Percentiles rank a stretch among this genome's conserved stretches.
These are phyloP conservation scores for Penicillium sp. DNA, from an alignment of 2,329 filamentous ascomycete genomes.

Conservation along the genomic window DNA sequence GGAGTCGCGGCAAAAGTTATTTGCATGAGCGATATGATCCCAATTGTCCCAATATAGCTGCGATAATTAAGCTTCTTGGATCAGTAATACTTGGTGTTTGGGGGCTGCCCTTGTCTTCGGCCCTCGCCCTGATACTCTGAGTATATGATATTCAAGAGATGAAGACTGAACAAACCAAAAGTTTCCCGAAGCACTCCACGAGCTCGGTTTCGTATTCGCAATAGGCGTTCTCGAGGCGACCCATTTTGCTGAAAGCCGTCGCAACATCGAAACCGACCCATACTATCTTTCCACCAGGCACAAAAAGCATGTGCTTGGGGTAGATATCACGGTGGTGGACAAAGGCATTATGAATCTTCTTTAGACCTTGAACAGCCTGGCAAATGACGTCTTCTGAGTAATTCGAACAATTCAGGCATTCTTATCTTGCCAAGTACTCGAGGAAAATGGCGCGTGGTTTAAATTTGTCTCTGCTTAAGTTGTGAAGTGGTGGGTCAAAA, in stretches of 20 bases:
- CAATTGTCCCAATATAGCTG: too few relatives aligned
- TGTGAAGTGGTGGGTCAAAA: slow-evolving; percentile 20
- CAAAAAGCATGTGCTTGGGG: slow-evolving; percentile 31
- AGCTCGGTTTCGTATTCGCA: slow-evolving; percentile 14
- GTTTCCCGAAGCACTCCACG: slow-evolving; percentile 13
- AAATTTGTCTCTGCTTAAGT: slow-evolving; percentile 25
- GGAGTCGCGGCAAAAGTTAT: too few relatives aligned
- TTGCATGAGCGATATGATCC: too few relatives aligned
- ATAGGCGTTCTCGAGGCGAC: slow-evolving; percentile 5
- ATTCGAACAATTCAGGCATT: slow-evolving; percentile 26
- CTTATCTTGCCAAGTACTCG: slow-evolving; percentile 30
- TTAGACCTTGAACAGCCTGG: slow-evolving; percentile 23
- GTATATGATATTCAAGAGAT: slow-evolving; percentile 7
- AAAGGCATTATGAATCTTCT: slow-evolving; percentile 26
- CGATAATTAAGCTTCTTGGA: too few relatives aligned
- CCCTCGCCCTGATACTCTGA: slow-evolving; percentile 12
- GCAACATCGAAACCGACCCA: slow-evolving; percentile 33
- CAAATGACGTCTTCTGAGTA: slow-evolving; percentile 20
- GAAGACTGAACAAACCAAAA: slow-evolving; percentile 11
- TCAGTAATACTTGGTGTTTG: slow-evolving; percentile 17
- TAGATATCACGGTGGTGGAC: slow-evolving; percentile 29
- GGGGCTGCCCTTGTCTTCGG: not conserved
- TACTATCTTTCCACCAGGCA: slow-evolving; percentile 21
- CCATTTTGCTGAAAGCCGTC: slow-evolving; percentile 19
- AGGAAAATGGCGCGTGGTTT: slow-evolving; percentile 28